phyloP scores from a whole-genome alignment of 805 yeast species.

The Komagataella populi region DNA sequence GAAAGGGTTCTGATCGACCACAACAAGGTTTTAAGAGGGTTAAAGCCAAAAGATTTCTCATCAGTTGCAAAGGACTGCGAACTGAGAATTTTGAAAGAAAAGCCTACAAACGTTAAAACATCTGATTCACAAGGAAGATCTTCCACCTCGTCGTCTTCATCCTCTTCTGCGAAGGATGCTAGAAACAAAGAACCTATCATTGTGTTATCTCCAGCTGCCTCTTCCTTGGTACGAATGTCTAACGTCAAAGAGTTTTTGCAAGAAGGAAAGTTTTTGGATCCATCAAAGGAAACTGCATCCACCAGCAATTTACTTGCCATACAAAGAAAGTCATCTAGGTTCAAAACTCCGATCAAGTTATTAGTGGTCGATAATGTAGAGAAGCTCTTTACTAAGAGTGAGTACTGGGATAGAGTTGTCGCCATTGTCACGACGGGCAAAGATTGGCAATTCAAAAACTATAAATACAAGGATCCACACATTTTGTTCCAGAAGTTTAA shows the following conservation, averaged over 20 bases:
- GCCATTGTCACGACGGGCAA: conserved; percentile 97
- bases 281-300: conserved; percentile 24
- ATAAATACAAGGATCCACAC: conserved; percentile 73
- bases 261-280: conserved; percentile 52
- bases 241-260: conserved; percentile 62
- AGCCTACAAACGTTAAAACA: conserved; percentile 5
- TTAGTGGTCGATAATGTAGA: conserved; percentile 84
- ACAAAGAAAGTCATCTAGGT: conserved; percentile 37
- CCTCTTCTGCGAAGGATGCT: background rate
- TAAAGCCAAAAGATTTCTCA: conserved; percentile 53
- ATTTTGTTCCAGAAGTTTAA: conserved; percentile 68
- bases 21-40: conserved; percentile 34
- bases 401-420: conserved; percentile 95
- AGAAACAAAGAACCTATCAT: conserved; percentile 51
- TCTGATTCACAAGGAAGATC: conserved; percentile 6
- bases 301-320: conserved; percentile 32
- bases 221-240: conserved; percentile 50
- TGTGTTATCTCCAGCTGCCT: conserved; percentile 67
- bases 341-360: conserved; percentile 45
- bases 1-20: conserved; percentile 32
- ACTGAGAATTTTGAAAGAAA: conserved; percentile 30
- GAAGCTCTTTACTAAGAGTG: conserved; percentile 79
- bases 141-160: background rate
- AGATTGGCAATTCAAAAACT: conserved; percentile 88
- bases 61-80: conserved; percentile 57